Evolutionary conservation across 2,329 filamentous ascomycete species (phyloP), one percentile per base, ranked within the genome.

Genomic region (Tolypocladium amazonense): DNA sequence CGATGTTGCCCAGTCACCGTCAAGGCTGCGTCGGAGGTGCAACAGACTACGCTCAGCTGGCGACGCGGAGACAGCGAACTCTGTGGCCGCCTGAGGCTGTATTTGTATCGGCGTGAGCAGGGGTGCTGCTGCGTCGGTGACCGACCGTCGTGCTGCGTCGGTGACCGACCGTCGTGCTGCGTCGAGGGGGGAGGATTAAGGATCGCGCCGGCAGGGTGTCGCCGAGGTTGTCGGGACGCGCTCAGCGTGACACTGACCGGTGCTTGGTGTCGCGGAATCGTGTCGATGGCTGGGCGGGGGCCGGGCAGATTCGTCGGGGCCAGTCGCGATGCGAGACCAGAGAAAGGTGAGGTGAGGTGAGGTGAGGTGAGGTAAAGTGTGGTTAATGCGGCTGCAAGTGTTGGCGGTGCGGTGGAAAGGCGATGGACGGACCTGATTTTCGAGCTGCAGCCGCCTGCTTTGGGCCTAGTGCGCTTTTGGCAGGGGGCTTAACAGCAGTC

Each of bases 391-490:
- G 68, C 65, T 68, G 65, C 63, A 63, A 56, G 62, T 63, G 61
- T 61, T 65, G 66, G 62, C 67, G 66, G 43, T 63, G 70, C 66
- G 69, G 67, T 66, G 66, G 65, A 63, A 64, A 62, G 43, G 60
- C 64, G 64, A 35, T 35, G 33, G 33, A 63, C 63, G 47, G 47
- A n/a, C 47, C 62, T 64, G 64, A 68, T 69, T 68, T 69, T 70
- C 67, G 64, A 62, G 66, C 68, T 70, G 63, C 65, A 65, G 64
- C 61, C 59, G 62, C 64, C 71, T 71, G 63, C 57, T 69, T 70
- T 67, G 54, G 71, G 73, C 62, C 62, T 73, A 74, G 73, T 68
- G 71, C 60, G n/a, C 59, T 38, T 30, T 14, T 47, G 57, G 57
- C 62, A 61, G 57, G 59, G 55, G 15, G 47, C 30, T 30, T 41